Percentiles rank a stretch among this genome's conserved stretches.
These are phyloP conservation scores for Akanthomyces dipterigenus DNA, from an alignment of 2,329 filamentous ascomycete genomes.

Conservation along the genomic window DNA sequence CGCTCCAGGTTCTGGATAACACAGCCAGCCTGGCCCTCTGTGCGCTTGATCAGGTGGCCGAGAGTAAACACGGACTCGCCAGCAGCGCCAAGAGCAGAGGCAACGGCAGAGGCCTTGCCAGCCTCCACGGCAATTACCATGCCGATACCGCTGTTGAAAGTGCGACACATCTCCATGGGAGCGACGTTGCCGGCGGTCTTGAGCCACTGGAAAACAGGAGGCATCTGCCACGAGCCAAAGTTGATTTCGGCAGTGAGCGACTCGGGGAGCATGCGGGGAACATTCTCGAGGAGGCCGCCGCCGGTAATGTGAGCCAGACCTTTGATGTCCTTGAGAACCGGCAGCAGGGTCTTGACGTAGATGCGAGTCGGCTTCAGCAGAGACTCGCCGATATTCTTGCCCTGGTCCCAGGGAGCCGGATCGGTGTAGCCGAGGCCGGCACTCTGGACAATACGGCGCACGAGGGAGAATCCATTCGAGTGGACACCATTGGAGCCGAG, in stretches of 20 bases:
- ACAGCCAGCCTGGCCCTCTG: slow-evolving; percentile 29
- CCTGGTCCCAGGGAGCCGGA: slow-evolving; percentile 66
- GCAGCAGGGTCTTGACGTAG: slow-evolving; percentile 78
- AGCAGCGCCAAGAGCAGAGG: slow-evolving; percentile 51
- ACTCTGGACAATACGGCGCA: slow-evolving; percentile 76
- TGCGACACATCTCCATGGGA: slow-evolving; percentile 75
- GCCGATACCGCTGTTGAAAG: slow-evolving; percentile 91
- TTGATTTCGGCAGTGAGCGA: slow-evolving; percentile 76
- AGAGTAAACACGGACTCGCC: slow-evolving; percentile 75
- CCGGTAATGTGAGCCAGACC: slow-evolving; percentile 97
- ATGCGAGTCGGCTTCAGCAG: slow-evolving; percentile 88
- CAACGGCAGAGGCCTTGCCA: slow-evolving; percentile 54
- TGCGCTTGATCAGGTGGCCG: slow-evolving; percentile 60
- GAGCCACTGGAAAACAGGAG: slow-evolving; percentile 81
- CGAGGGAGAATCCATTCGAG: slow-evolving; percentile 96
- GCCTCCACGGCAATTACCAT: slow-evolving; percentile 82
- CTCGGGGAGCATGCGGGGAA: slow-evolving; percentile 83
- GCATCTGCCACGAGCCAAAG: slow-evolving; percentile 66
- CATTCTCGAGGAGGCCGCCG: slow-evolving; percentile 86
- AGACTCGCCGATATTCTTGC: slow-evolving; percentile 60
- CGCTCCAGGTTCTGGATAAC: slow-evolving; percentile 28
- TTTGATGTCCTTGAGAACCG: slow-evolving; percentile 65
- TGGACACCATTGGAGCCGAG: slow-evolving; percentile 82
- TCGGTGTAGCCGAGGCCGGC: slow-evolving; percentile 66
- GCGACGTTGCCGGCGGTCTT: slow-evolving; percentile 65